Conservation (phyloP, 1,284 basidiomycete species). For the Porogramme epimiltina region DNA sequence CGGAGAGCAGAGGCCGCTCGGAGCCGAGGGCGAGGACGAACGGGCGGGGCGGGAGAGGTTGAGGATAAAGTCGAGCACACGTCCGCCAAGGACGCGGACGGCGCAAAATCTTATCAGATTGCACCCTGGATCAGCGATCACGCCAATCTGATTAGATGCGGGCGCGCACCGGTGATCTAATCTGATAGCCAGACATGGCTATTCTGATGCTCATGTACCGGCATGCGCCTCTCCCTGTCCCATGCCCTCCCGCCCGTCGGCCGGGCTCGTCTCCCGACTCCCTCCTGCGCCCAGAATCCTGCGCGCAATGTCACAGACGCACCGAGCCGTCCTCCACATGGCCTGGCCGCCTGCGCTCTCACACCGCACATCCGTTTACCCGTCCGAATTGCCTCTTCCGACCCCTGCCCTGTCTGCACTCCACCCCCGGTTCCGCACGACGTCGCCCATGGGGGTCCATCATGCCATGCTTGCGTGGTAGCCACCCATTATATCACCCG, state of each 20-base stretch:
- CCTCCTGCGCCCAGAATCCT: constrained; percentile 2
- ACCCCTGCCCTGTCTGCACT: not conserved
- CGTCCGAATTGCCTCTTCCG: constrained; percentile 6
- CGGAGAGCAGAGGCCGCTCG: too few relatives aligned
- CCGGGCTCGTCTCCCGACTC: not conserved
- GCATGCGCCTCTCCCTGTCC: not conserved
- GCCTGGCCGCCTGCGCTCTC: not conserved
- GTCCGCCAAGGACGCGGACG: not conserved
- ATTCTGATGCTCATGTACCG: not conserved
- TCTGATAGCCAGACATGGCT: constrained; percentile 14
- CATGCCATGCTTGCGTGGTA: not conserved
- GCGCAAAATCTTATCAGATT: constrained; percentile 25
- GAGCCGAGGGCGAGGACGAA: not conserved
- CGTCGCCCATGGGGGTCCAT: not conserved
- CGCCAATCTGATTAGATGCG: constrained; percentile 13
- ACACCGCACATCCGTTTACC: constrained; percentile 1
- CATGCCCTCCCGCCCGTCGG: not conserved
- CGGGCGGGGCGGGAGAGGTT: not conserved
- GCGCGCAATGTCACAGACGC: not conserved
- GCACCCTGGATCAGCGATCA: not conserved
- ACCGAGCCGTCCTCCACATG: not conserved
- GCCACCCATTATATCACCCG: constrained; percentile 6
- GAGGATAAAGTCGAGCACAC: not conserved
- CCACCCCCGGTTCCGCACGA: constrained; percentile 7
- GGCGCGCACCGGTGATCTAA: constrained; percentile 16